Percentiles rank a stretch among this genome's conserved stretches.
phyloP scores from a whole-genome alignment of 2,329 filamentous ascomycete genomes.

The Zopfia rhizophila region DNA sequence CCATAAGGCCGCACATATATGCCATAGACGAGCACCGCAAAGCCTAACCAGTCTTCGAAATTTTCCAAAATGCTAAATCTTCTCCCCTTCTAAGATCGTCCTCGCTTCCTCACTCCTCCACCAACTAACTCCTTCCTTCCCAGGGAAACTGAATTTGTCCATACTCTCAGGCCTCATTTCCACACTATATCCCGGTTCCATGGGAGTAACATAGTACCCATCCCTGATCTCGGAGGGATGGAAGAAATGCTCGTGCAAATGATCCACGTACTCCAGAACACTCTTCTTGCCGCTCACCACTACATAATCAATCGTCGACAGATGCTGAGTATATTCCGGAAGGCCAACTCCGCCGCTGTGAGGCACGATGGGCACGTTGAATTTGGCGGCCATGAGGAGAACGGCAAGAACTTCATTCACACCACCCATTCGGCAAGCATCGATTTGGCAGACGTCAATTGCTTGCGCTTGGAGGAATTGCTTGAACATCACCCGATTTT shows the following conservation, averaged over 20 bases:
- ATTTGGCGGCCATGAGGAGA: slow-evolving; percentile 83
- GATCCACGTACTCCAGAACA: slow-evolving; percentile 90
- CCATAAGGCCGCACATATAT: no score
- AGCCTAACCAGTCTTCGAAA: no score
- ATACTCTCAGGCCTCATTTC: slow-evolving; percentile 93
- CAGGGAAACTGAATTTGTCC: slow-evolving; percentile 81
- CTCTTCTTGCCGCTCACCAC: slow-evolving; percentile 83
- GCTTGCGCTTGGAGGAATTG: slow-evolving; percentile 83
- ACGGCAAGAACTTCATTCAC: slow-evolving; percentile 95
- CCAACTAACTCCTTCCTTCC: slow-evolving; percentile 82
- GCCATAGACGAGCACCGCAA: no score
- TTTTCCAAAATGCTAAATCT: no score
- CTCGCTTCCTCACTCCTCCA: slow-evolving; percentile 85
- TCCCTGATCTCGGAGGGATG: slow-evolving; percentile 82
- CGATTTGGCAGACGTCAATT: slow-evolving; percentile 89
- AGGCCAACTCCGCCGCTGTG: slow-evolving; percentile 90
- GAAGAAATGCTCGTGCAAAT: slow-evolving; percentile 92
- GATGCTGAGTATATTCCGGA: slow-evolving; percentile 92
- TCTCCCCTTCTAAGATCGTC: slow-evolving; percentile 72
- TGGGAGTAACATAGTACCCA: slow-evolving; percentile 88
- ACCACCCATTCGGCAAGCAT: slow-evolving; percentile 88
- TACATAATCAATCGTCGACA: slow-evolving; percentile 93
- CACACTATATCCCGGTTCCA: slow-evolving; percentile 85
- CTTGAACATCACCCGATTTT: slow-evolving; percentile 95
- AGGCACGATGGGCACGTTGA: slow-evolving; percentile 83